Percentiles rank a stretch among this genome's conserved stretches.
These are phyloP conservation scores for Pseudonitzschia pungens DNA, from an alignment of 108 stramenopile species.

Conservation along the genomic window DNA sequence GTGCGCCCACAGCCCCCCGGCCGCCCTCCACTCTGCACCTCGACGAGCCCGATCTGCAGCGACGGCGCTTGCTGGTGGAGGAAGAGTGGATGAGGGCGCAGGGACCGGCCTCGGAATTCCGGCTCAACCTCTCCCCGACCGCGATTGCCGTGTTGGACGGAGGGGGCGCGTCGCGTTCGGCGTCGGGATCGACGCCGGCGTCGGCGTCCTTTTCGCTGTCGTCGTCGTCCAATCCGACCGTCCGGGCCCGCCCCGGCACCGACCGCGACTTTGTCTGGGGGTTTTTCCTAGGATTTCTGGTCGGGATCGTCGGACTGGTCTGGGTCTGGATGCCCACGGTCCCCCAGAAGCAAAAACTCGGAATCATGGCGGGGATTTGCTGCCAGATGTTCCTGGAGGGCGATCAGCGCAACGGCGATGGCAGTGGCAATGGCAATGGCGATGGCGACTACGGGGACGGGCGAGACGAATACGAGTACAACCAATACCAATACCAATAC, in stretches of 20 bases:
- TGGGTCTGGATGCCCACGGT: slow-evolving; percentile 95
- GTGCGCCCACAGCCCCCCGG: not conserved
- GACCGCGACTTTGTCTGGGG: slow-evolving; percentile 92
- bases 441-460: not conserved
- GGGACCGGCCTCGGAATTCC: slow-evolving; percentile 82
- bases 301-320: slow-evolving; percentile 88
- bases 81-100: slow-evolving; percentile 84
- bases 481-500: too few relatives aligned
- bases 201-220: too few relatives aligned
- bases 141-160: slow-evolving; percentile 33
- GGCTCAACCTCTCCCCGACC: slow-evolving; percentile 75
- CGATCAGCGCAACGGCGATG: not conserved
- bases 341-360: slow-evolving; percentile 89
- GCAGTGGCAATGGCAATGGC: too few relatives aligned
- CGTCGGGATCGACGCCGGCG: not conserved
- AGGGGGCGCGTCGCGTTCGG: not conserved
- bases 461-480: too few relatives aligned
- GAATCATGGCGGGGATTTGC: slow-evolving; percentile 85
- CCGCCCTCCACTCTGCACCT: slow-evolving; percentile 11
- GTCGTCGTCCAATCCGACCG: too few relatives aligned
- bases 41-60: slow-evolving; percentile 33
- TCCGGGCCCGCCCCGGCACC: slow-evolving; percentile 47
- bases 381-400: slow-evolving; percentile 47
- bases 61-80: slow-evolving; percentile 55
- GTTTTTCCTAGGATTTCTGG: slow-evolving; percentile 89